phyloP scores from a whole-genome alignment of 352 stramenopile species.

The Globisporangium lucens region DNA sequence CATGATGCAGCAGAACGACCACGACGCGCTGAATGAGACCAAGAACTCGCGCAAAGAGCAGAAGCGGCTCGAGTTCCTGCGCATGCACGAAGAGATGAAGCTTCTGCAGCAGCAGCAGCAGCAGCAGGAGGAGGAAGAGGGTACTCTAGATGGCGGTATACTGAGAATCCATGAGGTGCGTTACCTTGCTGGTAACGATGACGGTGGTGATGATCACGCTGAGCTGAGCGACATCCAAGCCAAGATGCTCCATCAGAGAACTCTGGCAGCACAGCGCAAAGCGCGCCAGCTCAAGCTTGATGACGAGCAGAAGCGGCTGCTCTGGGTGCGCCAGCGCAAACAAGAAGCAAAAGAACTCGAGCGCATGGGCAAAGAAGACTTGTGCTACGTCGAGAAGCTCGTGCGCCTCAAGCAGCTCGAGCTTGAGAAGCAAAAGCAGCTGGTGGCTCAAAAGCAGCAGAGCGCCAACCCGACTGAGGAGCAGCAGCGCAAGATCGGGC shows the following conservation, averaged over 20 bases:
- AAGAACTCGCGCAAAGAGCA: slow-evolving; percentile 19
- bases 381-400: slow-evolving; percentile 53
- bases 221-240: slow-evolving; percentile 6
- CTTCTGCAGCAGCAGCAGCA: slow-evolving; percentile 17
- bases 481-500: slow-evolving; percentile 43
- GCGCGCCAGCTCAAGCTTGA: slow-evolving; percentile 17
- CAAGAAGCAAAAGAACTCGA: slow-evolving; percentile 32
- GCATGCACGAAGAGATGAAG: slow-evolving; percentile 29
- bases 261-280: slow-evolving; percentile 13
- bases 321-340: slow-evolving; percentile 25
- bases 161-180: background rate
- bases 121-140: background rate
- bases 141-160: background rate
- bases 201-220: background rate
- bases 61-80: slow-evolving; percentile 21
- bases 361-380: slow-evolving; percentile 49
- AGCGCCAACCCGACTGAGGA: slow-evolving; percentile 31
- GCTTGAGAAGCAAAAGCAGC: slow-evolving; percentile 16
- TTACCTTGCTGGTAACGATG: background rate
- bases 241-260: slow-evolving; percentile 8
- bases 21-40: slow-evolving; percentile 24
- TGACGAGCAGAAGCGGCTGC: slow-evolving; percentile 27
- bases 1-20: slow-evolving; percentile 45
- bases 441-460: slow-evolving; percentile 13
- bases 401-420: slow-evolving; percentile 28